A percentile compares a stretch with the other conserved stretches of the same genome.
Conservation (phyloP, 2,329 filamentous ascomycete species). For the Xylaria sp. region DNA sequence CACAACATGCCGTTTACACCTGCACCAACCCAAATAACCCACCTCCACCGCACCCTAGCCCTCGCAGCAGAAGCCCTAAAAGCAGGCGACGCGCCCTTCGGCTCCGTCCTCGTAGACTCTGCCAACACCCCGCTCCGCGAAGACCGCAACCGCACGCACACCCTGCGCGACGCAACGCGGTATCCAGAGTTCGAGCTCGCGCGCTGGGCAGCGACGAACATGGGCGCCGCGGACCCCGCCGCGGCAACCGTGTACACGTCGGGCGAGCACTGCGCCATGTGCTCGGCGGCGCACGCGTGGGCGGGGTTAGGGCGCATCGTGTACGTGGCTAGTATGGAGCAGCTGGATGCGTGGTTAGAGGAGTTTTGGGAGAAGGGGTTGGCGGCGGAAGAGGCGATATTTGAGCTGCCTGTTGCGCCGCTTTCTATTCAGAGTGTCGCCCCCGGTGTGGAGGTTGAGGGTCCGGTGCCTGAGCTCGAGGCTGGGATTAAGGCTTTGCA, state of each 20-base stretch:
- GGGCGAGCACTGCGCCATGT: conserved; percentile 44
- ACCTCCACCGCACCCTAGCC: conserved; percentile 45
- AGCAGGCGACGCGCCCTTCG: conserved; percentile 44
- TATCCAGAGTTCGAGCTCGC: conserved; percentile 44
- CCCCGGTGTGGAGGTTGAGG: conserved; percentile 29
- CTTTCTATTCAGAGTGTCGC: conserved; percentile 32
- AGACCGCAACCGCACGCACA: conserved; percentile 39
- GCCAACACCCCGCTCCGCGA: conserved; percentile 24
- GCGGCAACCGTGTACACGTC: conserved; percentile 41
- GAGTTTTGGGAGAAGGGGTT: conserved; percentile 15
- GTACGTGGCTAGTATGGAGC: conserved; percentile 38
- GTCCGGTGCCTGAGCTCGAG: conserved; percentile 40
- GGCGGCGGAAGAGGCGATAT: background rate
- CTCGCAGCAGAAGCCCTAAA: conserved; percentile 42
- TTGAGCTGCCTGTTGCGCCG: conserved; percentile 18
- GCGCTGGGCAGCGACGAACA: conserved; percentile 38
- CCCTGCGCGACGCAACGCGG: conserved; percentile 35
- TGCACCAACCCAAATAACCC: conserved; percentile 30
- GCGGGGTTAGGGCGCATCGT: conserved; percentile 40
- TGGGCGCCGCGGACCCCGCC: conserved; percentile 25
- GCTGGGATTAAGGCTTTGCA: conserved; percentile 38
- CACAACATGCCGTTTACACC: background rate
- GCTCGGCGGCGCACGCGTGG: conserved; percentile 40
- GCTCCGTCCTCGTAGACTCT: conserved; percentile 36
- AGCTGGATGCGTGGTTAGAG: conserved; percentile 35